Evolutionary conservation across 306 rosid genomes (phyloP).

Genomic region (Cyclanthera cordifolia): DNA sequence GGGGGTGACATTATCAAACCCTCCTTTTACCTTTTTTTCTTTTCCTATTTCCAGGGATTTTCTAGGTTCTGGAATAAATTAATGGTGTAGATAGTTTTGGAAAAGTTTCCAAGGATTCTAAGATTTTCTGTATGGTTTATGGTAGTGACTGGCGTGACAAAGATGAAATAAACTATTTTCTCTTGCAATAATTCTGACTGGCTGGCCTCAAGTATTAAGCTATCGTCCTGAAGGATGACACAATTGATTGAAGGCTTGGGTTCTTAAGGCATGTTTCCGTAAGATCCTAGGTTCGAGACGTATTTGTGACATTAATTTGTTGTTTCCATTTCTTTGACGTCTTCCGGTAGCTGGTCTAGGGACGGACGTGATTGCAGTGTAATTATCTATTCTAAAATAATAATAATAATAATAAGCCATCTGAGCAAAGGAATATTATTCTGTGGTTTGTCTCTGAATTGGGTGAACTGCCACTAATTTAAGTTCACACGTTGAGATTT

Average conservation of each 20-base stretch:
- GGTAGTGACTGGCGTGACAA: background rate
- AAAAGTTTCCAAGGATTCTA: background rate
- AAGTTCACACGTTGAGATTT: background rate
- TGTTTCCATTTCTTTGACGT: too few relatives aligned
- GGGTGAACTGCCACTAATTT: conserved; percentile 2
- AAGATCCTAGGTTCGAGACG: too few relatives aligned
- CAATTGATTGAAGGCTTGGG: too few relatives aligned
- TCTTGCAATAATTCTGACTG: background rate
- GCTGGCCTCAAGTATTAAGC: background rate
- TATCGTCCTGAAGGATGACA: too few relatives aligned
- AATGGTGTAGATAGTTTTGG: conserved; percentile 5
- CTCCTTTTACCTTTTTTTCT: background rate
- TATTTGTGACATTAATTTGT: too few relatives aligned
- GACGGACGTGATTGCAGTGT: too few relatives aligned
- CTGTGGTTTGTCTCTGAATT: background rate
- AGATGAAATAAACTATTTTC: background rate
- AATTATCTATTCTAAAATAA: too few relatives aligned
- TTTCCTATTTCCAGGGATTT: background rate
- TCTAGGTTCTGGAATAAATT: background rate
- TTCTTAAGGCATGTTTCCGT: too few relatives aligned
- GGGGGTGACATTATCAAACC: background rate
- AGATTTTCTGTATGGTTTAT: background rate
- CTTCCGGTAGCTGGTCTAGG: too few relatives aligned
- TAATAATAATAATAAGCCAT: too few relatives aligned
- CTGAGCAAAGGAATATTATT: background rate